Conservation (phyloP, 208 protist species). For the Acanthamoeba polyphaga region DNA sequence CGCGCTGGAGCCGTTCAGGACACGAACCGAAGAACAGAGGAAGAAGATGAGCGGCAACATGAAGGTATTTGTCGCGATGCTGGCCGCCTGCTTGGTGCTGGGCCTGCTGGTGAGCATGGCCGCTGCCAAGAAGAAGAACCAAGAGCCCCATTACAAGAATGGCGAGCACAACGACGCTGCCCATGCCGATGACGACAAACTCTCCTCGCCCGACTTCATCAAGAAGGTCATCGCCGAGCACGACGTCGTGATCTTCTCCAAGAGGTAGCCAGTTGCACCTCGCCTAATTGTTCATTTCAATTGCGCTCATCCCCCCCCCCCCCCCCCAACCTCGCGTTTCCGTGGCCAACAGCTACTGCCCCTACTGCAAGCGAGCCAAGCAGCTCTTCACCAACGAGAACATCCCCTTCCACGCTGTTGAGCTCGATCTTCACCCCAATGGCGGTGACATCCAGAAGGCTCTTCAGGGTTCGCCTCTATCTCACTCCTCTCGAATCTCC, state of each 20-base stretch:
- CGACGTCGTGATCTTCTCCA: constrained; percentile 48
- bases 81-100: not conserved
- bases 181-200: not conserved
- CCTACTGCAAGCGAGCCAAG: constrained; percentile 52
- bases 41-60: not conserved
- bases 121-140: not conserved
- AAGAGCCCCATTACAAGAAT: constrained; percentile 36
- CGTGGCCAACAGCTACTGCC: constrained; percentile 29
- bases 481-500: too few relatives aligned
- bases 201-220: not conserved
- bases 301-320: too few relatives aligned
- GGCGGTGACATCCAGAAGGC: constrained; percentile 14
- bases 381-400: not conserved
- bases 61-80: not conserved
- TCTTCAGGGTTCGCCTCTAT: not conserved
- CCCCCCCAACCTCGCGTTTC: too few relatives aligned
- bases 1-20: not conserved
- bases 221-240: not conserved
- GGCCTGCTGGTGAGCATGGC: not conserved
- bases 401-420: not conserved
- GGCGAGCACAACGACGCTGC: constrained; percentile 35
- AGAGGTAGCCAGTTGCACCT: not conserved
- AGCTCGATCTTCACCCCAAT: constrained; percentile 7
- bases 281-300: not conserved
- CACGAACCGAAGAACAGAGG: not conserved